These are phyloP conservation scores for Mycena indigotica DNA, from an alignment of 768 basidiomycete species.

Conservation along the genomic window DNA sequence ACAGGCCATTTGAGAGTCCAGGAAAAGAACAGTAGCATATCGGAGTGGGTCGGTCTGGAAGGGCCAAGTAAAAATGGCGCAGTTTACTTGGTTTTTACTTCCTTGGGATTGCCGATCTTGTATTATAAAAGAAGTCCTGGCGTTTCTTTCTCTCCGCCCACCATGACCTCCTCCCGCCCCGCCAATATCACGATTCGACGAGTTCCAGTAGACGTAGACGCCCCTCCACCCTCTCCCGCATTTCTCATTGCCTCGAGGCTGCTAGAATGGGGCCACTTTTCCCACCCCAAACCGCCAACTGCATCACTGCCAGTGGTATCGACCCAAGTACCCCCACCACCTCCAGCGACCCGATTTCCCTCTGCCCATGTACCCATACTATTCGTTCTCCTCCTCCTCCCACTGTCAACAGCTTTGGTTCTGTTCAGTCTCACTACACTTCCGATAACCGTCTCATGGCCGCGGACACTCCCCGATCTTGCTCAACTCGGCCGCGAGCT, in stretches of 20 bases:
- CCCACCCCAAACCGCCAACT: slow-evolving; percentile 51
- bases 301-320: slow-evolving; percentile 44
- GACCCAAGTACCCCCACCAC: not conserved
- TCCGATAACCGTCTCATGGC: slow-evolving; percentile 77
- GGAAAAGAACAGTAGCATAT: no score
- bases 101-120: slow-evolving; percentile 1
- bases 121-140: not conserved
- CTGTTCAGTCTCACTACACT: slow-evolving; percentile 77
- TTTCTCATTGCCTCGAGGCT: slow-evolving; percentile 51
- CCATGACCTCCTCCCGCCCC: slow-evolving; percentile 20
- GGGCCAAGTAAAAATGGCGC: not conserved
- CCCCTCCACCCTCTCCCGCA: slow-evolving; percentile 44
- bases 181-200: slow-evolving; percentile 18
- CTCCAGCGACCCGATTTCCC: slow-evolving; percentile 25
- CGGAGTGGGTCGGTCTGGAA: not conserved
- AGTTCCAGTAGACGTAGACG: slow-evolving; percentile 12
- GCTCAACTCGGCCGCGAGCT: slow-evolving; percentile 75
- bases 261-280: slow-evolving; percentile 54
- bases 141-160: slow-evolving; percentile 11
- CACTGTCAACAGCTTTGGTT: slow-evolving; percentile 70
- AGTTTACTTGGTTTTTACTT: not conserved
- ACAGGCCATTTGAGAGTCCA: no score
- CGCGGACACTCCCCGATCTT: slow-evolving; percentile 72
- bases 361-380: slow-evolving; percentile 42
- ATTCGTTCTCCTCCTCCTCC: slow-evolving; percentile 54